phyloP scores from a whole-genome alignment of 164 flowering plant genomes.

The Annona cherimola region DNA sequence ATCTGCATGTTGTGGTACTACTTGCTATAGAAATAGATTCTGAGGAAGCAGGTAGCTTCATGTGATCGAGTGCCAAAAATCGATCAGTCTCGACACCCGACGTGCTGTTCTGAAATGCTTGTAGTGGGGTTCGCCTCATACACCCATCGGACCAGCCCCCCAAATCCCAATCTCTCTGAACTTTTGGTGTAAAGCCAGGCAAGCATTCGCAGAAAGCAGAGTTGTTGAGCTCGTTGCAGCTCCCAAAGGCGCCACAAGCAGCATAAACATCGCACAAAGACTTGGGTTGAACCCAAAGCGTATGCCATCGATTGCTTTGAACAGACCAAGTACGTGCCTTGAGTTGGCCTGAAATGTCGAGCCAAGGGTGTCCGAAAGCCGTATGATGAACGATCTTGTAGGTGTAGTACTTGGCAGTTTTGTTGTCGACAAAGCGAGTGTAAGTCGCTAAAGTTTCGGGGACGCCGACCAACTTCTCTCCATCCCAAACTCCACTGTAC shows the following conservation, averaged over 20 bases:
- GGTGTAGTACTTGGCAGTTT: conserved; percentile 12
- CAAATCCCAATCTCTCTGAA: conserved; percentile 9
- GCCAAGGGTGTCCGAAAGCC: conserved; percentile 2
- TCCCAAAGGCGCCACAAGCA: conserved; percentile 21
- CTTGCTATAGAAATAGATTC: neutral
- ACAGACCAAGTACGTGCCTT: conserved; percentile 9
- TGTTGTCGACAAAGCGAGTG: conserved; percentile 6
- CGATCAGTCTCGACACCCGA: neutral
- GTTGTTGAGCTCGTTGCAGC: conserved; percentile 12
- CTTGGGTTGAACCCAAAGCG: conserved; percentile 18
- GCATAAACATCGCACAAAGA: conserved; percentile 11
- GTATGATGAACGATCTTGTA: neutral
- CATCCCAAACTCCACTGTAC: conserved; percentile 15
- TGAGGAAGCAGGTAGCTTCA: neutral
- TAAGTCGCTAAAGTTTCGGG: conserved; percentile 13
- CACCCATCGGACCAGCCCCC: conserved; percentile 16
- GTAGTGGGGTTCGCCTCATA: conserved; percentile 11
- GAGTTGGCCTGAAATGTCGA: conserved; percentile 18
- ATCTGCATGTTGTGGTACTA: conserved; percentile 5
- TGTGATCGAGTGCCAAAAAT: neutral
- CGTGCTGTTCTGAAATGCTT: neutral
- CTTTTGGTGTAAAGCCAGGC: conserved; percentile 12
- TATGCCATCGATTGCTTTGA: conserved; percentile 2
- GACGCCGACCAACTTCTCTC: neutral
- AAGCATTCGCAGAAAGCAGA: conserved; percentile 10